Evolutionary conservation across 2,329 filamentous ascomycete genomes (phyloP), one percentile per base, ranked within the genome.

Genomic region (Claviceps pazoutovae): DNA sequence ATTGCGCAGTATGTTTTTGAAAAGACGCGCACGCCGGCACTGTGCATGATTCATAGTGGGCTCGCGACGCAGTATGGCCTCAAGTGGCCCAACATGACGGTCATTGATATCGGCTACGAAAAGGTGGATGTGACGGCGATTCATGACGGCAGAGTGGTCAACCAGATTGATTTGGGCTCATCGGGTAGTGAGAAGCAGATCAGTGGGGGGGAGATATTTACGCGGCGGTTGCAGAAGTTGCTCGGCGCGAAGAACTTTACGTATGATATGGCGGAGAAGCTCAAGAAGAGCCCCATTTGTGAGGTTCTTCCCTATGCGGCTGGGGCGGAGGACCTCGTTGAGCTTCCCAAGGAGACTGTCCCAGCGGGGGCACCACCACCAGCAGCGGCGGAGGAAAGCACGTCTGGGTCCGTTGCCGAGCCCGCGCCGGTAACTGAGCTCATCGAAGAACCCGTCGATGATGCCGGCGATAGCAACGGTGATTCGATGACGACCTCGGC

Each of bases 1-100:
- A 83, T 98, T 58, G 86, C 90, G 14, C 88, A 93, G 56, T 98
- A 95, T 72, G 81, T 97, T 57, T 98, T 98, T 62, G 93, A 98
- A 69, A 94, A 93, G 69, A 95, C 95, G 64, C 93, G 91, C 71
- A 93, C 88, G 0, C 93, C 93, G 0, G 89, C 88, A 0, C 85
- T 98, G 49, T 90, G 86, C 60, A 76, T 97, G 56, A 84, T 98
- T 72, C 87, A 97, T 68, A 85, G 88, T 59, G 90, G 88, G 3
- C 71, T 94, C 46, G 90, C 93, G 26, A 86, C 88, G 1, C 84
- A 93, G 52, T 97, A 94, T 62, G 90, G 88, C 11, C 77, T 89
- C 34, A 80, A 79, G 64, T 77, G 75, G 72, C 76, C 83, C 36
- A 88, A 80, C 59, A 84, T 93, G 61, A 93, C 88, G 0, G 80